Evolutionary conservation across 768 basidiomycete species (phyloP).

Genomic region (Guyanaporus albipodus): DNA sequence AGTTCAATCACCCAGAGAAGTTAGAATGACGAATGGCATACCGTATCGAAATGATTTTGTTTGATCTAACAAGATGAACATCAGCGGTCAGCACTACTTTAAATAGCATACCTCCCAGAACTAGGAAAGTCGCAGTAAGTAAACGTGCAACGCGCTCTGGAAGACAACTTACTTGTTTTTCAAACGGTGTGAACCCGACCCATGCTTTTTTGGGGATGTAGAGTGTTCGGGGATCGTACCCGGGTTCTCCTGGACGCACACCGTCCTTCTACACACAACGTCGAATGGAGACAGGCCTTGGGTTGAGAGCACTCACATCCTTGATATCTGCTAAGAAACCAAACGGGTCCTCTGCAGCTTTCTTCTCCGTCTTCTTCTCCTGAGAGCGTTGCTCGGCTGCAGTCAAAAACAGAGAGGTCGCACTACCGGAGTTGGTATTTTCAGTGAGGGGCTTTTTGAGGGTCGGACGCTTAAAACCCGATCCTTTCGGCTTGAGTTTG

Average conservation of each 20-base stretch:
- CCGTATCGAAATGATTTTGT: conserved; percentile 95
- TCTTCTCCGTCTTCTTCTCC: conserved; percentile 79
- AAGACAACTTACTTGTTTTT: conserved; percentile 62
- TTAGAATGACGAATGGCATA: conserved; percentile 27
- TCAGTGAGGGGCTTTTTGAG: conserved; percentile 29
- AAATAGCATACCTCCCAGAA: conserved; percentile 66
- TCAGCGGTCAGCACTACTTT: neutral
- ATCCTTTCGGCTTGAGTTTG: conserved; percentile 35
- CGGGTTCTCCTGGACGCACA: conserved; percentile 68
- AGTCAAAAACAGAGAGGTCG: conserved; percentile 59
- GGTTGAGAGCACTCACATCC: conserved; percentile 50
- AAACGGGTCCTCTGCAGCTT: conserved; percentile 72
- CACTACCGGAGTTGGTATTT: conserved; percentile 29
- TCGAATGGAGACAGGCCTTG: neutral
- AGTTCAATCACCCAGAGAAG: conserved; percentile 15
- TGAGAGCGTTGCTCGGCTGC: conserved; percentile 75
- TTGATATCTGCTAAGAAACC: conserved; percentile 64
- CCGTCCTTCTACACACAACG: conserved; percentile 64
- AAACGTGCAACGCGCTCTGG: neutral
- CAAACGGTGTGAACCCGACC: conserved; percentile 89
- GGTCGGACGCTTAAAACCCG: conserved; percentile 33
- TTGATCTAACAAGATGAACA: conserved; percentile 69
- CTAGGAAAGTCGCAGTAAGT: conserved; percentile 32
- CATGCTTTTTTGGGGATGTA: conserved; percentile 74
- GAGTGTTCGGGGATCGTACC: conserved; percentile 89